phyloP scores from a whole-genome alignment of 1,284 basidiomycete genomes.

The Ganoderma meredithae region DNA sequence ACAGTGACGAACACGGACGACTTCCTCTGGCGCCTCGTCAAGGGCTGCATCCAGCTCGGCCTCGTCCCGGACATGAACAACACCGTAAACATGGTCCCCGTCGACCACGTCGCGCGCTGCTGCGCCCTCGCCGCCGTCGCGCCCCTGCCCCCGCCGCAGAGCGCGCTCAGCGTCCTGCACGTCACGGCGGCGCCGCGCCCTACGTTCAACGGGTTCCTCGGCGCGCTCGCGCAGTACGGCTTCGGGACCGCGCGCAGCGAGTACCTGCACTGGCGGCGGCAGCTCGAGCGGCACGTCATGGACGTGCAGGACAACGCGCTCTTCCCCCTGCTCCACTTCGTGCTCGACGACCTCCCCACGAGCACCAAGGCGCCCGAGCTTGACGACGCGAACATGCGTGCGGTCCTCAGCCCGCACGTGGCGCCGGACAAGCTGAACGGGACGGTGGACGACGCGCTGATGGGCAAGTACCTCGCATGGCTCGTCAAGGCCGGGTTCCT shows the following conservation, averaged over 20 bases:
- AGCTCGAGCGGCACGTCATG: conserved; percentile 95
- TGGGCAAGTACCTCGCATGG: conserved; percentile 96
- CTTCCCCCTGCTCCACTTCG: conserved; percentile 97
- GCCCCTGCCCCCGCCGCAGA: conserved; percentile 51
- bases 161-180: conserved; percentile 80
- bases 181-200: conserved; percentile 88
- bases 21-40: conserved; percentile 98
- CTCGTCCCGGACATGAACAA: conserved; percentile 98
- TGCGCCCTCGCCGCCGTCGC: conserved; percentile 75
- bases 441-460: conserved; percentile 80
- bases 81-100: conserved; percentile 97
- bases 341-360: conserved; percentile 96
- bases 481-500: conserved; percentile 89
- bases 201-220: conserved; percentile 91
- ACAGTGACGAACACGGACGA: conserved; percentile 98
- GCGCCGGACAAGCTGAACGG: conserved; percentile 46
- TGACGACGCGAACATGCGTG: conserved; percentile 85
- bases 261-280: conserved; percentile 92
- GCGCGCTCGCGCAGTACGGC: conserved; percentile 81
- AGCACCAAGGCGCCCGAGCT: conserved; percentile 95
- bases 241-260: conserved; percentile 84
- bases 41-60: conserved; percentile 96
- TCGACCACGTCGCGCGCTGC: conserved; percentile 94
- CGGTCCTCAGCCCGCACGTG: conserved; percentile 62
- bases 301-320: conserved; percentile 95